Evolutionary conservation across 108 stramenopile species (phyloP), one percentile per base, ranked within the genome.

Genomic region (Aureococcus anophagefferens): DNA sequence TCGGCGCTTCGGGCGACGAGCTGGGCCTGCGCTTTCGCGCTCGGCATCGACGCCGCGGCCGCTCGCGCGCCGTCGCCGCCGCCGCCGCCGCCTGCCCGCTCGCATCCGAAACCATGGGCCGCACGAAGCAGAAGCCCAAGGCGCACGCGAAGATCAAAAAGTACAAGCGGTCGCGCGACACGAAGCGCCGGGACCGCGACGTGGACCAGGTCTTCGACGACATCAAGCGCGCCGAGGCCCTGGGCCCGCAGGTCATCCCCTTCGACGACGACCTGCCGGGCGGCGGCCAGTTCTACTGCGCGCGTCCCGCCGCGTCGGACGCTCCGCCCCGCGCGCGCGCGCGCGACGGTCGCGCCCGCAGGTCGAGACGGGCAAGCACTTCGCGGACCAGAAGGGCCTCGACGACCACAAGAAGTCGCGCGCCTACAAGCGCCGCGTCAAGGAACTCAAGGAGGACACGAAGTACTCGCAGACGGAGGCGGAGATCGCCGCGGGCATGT

Each of bases 151-250:
- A 94, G 83, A 83, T 90, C 72, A 94, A 92, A 68, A 90, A 92
- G 74, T 92, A 89, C 83, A 92, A 94, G 74, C 81, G 86, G 5
- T 4, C 89, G 83, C 92, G 33, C 84, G 79, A 36, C 75, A 84
- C 72, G 18, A 76, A 76, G 66, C 63, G 71, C 34, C 87, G 94
- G 17, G 82, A 89, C 63, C 93, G 89, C 71, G 95, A 98, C 83
- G 89, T 92, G 14, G 95, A 98, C 78, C 94, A 98, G 79, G 93
- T 98, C 67, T 95, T 97, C 80, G 95, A 96, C 74, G 94, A 96
- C 74, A 81, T 95, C 31, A 89, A 89, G 79, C 91, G 90, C 75
- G 82, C 90, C 17, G 69, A 78, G 62, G 74, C 80, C 9, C 87
- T 86, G 7, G 80, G 75, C 59, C 75, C 79, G n/a, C 68, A 64